phyloP scores from a whole-genome alignment of 495 filamentous ascomycete genomes.

The Penicillium robsamsonii region DNA sequence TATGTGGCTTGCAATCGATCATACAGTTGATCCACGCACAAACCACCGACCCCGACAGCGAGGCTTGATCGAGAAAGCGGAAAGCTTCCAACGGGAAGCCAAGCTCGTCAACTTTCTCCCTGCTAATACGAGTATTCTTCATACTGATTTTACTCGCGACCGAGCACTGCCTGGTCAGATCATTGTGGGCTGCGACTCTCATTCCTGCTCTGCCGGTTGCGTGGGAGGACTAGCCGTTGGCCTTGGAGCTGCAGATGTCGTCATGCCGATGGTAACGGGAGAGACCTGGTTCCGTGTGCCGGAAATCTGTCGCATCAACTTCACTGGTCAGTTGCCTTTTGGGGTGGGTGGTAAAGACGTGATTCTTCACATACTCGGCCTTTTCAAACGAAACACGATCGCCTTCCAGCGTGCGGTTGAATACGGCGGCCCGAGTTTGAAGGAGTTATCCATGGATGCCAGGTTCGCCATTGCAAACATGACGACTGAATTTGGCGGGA shows the following conservation, averaged over 20 bases:
- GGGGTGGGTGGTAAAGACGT: slow-evolving; percentile 49
- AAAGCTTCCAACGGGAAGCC: too few relatives aligned
- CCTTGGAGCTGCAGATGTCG: slow-evolving; percentile 47
- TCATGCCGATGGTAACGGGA: slow-evolving; percentile 43
- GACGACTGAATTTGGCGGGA: slow-evolving; percentile 49
- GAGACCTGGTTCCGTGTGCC: slow-evolving; percentile 50
- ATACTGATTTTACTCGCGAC: slow-evolving; percentile 48
- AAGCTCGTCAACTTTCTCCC: too few relatives aligned
- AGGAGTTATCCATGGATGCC: slow-evolving; percentile 40
- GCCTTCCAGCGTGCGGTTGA: slow-evolving; percentile 46
- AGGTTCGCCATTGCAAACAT: slow-evolving; percentile 53
- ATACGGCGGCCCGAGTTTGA: slow-evolving; percentile 40
- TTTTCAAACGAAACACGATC: slow-evolving; percentile 47
- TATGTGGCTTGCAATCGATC: neutral
- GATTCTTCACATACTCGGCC: slow-evolving; percentile 44
- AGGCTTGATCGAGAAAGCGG: neutral
- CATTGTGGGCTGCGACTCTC: slow-evolving; percentile 47
- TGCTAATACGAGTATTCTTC: slow-evolving; percentile 11
- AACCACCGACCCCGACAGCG: neutral
- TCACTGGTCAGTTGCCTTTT: slow-evolving; percentile 31
- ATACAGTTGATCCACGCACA: neutral
- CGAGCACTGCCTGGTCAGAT: slow-evolving; percentile 46
- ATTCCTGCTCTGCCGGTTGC: slow-evolving; percentile 46
- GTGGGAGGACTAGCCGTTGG: slow-evolving; percentile 44
- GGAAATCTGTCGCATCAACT: slow-evolving; percentile 35